Evolutionary conservation across 148 eudicot species (phyloP), one percentile per base, ranked within the genome.

Genomic region (Rhododendron henanense): DNA sequence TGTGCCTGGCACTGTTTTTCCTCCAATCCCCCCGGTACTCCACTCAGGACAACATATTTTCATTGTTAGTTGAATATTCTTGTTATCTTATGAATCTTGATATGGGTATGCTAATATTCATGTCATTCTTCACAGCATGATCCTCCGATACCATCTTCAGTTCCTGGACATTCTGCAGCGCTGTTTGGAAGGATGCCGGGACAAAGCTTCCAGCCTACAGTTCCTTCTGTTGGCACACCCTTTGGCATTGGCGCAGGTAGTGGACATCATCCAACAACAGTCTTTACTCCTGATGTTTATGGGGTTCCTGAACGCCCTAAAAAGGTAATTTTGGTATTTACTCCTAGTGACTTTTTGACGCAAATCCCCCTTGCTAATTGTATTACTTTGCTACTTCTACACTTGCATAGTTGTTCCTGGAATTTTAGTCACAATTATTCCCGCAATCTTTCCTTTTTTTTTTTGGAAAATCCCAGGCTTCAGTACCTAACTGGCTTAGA

Each of bases 401-500:
- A 19, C 48, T 78, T 83, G 19, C 53, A 55, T 10, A 23, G 21
- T 44, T 81, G 21, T 55, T 51, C 15, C 65, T 48, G 19, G 81
- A 73, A 44, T 77, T 37, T 6, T 21, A 37, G 47, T 67, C 21
- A 18, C 57, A 67, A 78, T 19, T 65, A 9, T 84, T 48, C 57
- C 57, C 1, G 18, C 53, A 75, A 81, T 39, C 21, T 74, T 45
- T 77, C 35, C 73, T 47, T 2, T 4, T 75, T 39, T 53, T 57
- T 81, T 85, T 85, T 82, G 84, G 55, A 21, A 81, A 90, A 55
- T 85, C 87, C 86, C 91, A 97, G 99, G 94, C 98, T 63, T 91
- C 98, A 23, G 93, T 97, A 48, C 99, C 99, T 51, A 94, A 94
- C 89, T 97, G 99, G 99, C 93, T 97, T 71, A 94, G 97, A 91